These are phyloP conservation scores for Moesziomyces antarcticus DNA, from an alignment of 1,284 basidiomycete species.

Conservation along the genomic window DNA sequence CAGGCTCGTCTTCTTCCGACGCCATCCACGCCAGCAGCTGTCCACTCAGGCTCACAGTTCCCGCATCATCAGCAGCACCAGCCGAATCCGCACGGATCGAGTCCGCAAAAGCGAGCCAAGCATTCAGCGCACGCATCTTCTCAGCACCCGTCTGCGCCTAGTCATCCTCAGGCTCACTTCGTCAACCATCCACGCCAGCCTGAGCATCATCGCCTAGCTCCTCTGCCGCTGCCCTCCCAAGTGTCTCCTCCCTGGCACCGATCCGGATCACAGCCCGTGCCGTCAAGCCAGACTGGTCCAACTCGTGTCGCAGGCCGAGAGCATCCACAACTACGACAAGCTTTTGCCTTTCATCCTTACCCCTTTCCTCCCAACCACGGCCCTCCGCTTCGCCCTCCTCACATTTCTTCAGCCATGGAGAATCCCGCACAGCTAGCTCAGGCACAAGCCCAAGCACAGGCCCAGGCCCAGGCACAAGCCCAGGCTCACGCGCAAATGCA, in stretches of 20 bases:
- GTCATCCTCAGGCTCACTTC: neutral
- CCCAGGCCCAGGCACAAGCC: conserved; percentile 57
- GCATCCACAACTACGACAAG: conserved; percentile 28
- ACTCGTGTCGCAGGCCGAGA: conserved; percentile 5
- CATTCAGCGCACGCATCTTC: neutral
- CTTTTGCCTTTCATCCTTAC: conserved; percentile 25
- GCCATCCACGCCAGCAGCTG: conserved; percentile 17
- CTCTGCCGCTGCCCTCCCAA: conserved; percentile 5
- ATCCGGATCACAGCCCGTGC: conserved; percentile 1
- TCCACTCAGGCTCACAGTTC: conserved; percentile 1
- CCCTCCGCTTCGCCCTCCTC: neutral
- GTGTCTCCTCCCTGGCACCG: neutral
- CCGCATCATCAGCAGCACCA: conserved; percentile 1
- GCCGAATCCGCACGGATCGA: neutral
- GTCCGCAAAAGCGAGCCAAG: conserved; percentile 6
- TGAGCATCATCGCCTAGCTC: conserved; percentile 1
- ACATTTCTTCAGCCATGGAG: conserved; percentile 27
- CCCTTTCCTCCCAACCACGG: neutral
- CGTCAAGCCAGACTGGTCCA: neutral
- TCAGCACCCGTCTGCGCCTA: neutral
- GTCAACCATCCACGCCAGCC: neutral
- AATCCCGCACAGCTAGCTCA: conserved; percentile 37
- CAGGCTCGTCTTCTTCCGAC: conserved; percentile 4
- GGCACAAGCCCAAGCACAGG: conserved; percentile 40
- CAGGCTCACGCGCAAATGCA: conserved; percentile 44